phyloP scores from a whole-genome alignment of 129 eudicot species.

The Oenanthe sinensis region DNA sequence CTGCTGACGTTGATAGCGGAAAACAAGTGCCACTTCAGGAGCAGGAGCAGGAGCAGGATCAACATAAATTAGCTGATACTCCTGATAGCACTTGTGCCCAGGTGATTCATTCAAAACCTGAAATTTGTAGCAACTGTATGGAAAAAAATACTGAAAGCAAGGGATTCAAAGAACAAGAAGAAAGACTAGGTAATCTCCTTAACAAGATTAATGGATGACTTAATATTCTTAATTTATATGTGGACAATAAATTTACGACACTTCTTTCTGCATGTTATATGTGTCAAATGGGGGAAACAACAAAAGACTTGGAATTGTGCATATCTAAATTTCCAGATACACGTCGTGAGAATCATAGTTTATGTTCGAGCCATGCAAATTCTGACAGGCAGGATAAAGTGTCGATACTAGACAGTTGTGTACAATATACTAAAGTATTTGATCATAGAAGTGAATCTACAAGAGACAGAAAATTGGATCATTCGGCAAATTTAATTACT shows the following conservation, averaged over 20 bases:
- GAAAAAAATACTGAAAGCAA: slow-evolving; percentile 1
- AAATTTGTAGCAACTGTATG: not conserved
- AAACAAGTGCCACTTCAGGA: not conserved
- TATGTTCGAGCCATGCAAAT: not conserved
- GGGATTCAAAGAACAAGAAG: slow-evolving; percentile 8
- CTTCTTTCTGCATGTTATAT: not conserved
- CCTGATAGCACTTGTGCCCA: slow-evolving; percentile 15
- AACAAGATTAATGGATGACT: not conserved
- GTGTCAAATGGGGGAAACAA: not conserved
- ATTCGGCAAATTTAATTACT: not conserved
- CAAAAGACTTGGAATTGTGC: slow-evolving; percentile 10
- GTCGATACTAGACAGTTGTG: not conserved
- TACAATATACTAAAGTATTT: not conserved
- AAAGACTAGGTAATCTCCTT: not conserved
- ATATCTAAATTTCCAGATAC: not conserved
- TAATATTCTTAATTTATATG: not conserved
- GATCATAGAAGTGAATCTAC: slow-evolving; percentile 8
- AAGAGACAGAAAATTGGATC: not conserved
- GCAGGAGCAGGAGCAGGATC: not conserved
- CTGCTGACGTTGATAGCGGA: not conserved
- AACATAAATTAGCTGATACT: slow-evolving; percentile 11
- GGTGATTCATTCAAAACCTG: not conserved
- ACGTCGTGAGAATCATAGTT: not conserved
- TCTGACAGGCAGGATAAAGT: not conserved
- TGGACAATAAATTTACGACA: not conserved